Conservation (phyloP, 148 eudicot genomes). For the Amaranthus cruentus region DNA sequence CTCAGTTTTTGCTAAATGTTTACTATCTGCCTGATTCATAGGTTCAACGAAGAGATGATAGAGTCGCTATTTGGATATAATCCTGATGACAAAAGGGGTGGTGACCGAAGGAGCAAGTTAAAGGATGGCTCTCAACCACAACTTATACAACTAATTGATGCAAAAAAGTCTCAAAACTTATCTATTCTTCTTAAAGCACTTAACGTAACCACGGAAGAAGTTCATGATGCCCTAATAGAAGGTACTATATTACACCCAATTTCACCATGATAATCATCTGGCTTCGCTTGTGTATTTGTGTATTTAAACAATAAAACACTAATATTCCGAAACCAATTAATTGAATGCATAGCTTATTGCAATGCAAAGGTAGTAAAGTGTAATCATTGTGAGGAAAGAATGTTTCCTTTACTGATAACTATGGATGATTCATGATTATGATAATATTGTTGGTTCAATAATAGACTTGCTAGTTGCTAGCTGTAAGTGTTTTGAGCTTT, state of each 20-base stretch:
- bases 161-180: constrained; percentile 58
- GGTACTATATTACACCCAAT: constrained; percentile 22
- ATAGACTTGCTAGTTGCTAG: too few relatives aligned
- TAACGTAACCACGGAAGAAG: constrained; percentile 54
- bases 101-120: constrained; percentile 21
- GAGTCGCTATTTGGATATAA: constrained; percentile 57
- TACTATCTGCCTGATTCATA: constrained; percentile 14
- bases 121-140: constrained; percentile 32
- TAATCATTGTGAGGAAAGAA: too few relatives aligned
- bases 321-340: not conserved
- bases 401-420: too few relatives aligned
- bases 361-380: not conserved
- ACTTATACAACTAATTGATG: constrained; percentile 45
- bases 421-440: too few relatives aligned
- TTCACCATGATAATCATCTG: not conserved
- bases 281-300: not conserved
- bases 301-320: not conserved
- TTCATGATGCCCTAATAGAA: constrained; percentile 46
- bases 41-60: constrained; percentile 67
- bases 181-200: constrained; percentile 56
- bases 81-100: constrained; percentile 31
- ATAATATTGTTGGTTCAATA: too few relatives aligned
- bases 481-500: too few relatives aligned
- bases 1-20: not conserved
- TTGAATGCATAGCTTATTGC: not conserved